Evolutionary conservation across 1,284 basidiomycete species (phyloP), one percentile per base, ranked within the genome.

Genomic region (Ceratobasidium sp.): DNA sequence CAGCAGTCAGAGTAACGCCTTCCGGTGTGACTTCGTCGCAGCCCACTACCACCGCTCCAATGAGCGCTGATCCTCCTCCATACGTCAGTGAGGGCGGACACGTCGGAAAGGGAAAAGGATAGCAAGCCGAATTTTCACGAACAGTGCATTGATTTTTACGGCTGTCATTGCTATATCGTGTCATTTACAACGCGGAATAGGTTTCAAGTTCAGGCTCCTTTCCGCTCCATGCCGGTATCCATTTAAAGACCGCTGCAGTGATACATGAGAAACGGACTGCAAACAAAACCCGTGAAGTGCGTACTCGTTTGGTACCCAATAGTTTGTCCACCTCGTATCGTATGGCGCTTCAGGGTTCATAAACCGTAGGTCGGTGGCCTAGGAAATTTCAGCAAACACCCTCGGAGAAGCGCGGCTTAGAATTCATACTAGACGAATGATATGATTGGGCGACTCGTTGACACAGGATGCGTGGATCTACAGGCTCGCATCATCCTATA

Each of bases 381-480:
- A 29, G 27, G 27, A 17, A 15, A 22, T 38, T 6, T 17, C 3
- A 10, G 53, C 17, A 17, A 22, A 22, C 15, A 22, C 17, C 35
- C 7, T 17, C 8, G 22, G 22, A 38, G 15, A 12, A 10, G 27
- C 27, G 15, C 54, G 10, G 15, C 38, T 20, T 25, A 31, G 10
- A 58, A 35, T 58, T n/a, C n/a, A n/a, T 31, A 58, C 56, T 3
- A 58, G 27, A n/a, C 40, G 56, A 13, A 45, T 58, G 17, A 40
- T 45, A 25, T 42, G 38, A 15, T 15, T 58, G 2, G 56, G 40
- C 7, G 56, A 58, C 38, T 58, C 56, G 27, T 58, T 58, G 20
- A 58, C 42, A 38, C 54, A 56, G 40, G 54, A 56, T 3, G 54
- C 54, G 15, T 56, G 54, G 22, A 56, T 56, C 54, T 56, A 56